These are phyloP conservation scores for Corylus avellana DNA, from an alignment of 306 rosid genomes.

Conservation along the genomic window DNA sequence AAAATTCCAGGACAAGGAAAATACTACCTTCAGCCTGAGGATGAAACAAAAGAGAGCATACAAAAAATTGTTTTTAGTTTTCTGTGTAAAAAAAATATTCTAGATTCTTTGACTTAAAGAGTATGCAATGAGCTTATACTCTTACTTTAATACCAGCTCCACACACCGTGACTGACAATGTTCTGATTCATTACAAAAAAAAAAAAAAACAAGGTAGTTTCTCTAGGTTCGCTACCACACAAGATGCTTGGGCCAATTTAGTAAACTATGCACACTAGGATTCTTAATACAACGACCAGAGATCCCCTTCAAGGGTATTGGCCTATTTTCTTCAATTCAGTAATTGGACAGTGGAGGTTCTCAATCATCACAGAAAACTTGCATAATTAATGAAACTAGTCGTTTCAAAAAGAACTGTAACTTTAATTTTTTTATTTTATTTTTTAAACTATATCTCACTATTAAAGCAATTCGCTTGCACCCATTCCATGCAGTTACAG, in stretches of 20 bases:
- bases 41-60: conserved; percentile 1
- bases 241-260: background rate
- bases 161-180: too few species aligned
- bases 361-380: background rate
- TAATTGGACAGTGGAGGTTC: background rate
- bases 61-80: conserved; percentile 1
- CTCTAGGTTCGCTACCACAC: background rate
- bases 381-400: background rate
- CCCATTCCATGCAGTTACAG: background rate
- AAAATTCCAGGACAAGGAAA: conserved; percentile 58
- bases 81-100: background rate
- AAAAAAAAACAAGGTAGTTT: background rate
- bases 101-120: background rate
- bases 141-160: too few species aligned
- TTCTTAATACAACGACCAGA: background rate
- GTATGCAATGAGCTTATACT: background rate
- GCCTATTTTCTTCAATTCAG: background rate
- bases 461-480: background rate
- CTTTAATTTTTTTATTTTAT: too few species aligned
- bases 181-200: too few species aligned
- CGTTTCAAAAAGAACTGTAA: background rate
- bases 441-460: background rate
- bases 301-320: background rate
- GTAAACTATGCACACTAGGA: background rate
- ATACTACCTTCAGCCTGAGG: conserved; percentile 45